These are phyloP conservation scores for Aspergillus avenaceus DNA, from an alignment of 495 filamentous ascomycete species.

Conservation along the genomic window DNA sequence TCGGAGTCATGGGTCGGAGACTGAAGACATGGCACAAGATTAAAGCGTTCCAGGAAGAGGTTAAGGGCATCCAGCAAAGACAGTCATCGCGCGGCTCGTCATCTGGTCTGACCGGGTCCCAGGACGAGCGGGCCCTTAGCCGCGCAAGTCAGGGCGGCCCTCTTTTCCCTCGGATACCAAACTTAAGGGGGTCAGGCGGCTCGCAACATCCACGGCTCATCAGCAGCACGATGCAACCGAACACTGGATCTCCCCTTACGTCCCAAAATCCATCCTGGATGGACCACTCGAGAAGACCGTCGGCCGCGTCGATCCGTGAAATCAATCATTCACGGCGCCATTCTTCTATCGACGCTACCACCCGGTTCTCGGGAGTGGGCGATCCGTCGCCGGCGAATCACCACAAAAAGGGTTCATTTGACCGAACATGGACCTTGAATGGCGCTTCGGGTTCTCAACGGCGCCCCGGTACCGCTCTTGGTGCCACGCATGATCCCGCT, in stretches of 20 bases:
- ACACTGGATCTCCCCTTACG: constrained; percentile 29
- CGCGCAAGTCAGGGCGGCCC: constrained; percentile 37
- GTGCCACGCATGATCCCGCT: constrained; percentile 18
- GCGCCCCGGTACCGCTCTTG: constrained; percentile 36
- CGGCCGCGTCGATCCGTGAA: constrained; percentile 80
- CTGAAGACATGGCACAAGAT: constrained; percentile 96
- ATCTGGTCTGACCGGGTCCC: constrained; percentile 25
- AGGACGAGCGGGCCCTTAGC: constrained; percentile 38
- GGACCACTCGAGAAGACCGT: constrained; percentile 60
- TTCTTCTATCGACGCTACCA: constrained; percentile 70
- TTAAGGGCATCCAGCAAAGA: constrained; percentile 40
- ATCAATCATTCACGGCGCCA: constrained; percentile 83
- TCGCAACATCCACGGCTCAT: constrained; percentile 33
- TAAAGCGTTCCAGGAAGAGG: constrained; percentile 81
- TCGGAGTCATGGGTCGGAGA: constrained; percentile 83
- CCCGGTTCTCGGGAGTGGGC: constrained; percentile 31
- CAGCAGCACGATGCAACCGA: constrained; percentile 23
- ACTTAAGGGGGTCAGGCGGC: constrained; percentile 32
- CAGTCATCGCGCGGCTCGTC: constrained; percentile 24
- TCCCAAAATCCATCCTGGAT: constrained; percentile 33
- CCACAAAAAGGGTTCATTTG: constrained; percentile 83
- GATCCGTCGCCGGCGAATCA: constrained; percentile 41
- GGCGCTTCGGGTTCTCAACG: constrained; percentile 20
- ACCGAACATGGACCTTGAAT: constrained; percentile 80
- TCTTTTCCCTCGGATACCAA: constrained; percentile 59